Evolutionary conservation across 1,139 yeast genomes (phyloP).

Genomic region (Blastobotrys aristatus): DNA sequence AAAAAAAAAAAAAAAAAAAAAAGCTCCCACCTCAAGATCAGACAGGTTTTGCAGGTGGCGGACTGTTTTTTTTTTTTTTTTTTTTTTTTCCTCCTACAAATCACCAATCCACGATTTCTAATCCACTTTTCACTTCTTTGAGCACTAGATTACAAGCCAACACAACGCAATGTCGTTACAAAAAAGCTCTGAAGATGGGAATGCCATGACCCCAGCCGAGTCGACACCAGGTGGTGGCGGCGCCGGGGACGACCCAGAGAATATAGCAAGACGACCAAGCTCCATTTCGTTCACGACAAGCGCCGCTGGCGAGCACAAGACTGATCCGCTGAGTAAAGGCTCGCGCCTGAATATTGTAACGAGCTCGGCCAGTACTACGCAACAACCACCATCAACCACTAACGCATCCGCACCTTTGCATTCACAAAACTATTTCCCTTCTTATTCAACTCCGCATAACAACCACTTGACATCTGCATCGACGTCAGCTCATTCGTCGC

Average conservation of each 20-base stretch:
- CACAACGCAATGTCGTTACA: neutral
- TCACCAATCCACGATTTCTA: neutral
- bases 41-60: neutral
- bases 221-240: neutral
- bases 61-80: neutral
- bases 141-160: neutral
- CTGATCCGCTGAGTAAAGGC: neutral
- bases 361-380: neutral
- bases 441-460: constrained; percentile 65
- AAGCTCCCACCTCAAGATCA: neutral
- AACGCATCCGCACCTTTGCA: constrained; percentile 9
- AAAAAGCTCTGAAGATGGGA: neutral
- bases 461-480: constrained; percentile 57
- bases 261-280: constrained; percentile 6
- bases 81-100: neutral
- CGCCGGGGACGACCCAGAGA: neutral
- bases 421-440: constrained; percentile 66
- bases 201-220: neutral
- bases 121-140: neutral
- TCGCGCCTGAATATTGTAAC: neutral
- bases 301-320: neutral
- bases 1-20: neutral
- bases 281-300: constrained; percentile 4
- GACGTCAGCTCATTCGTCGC: constrained; percentile 32
- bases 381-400: neutral